phyloP scores from a whole-genome alignment of 108 stramenopile genomes.

The Mayamaea pseudoterrestris region DNA sequence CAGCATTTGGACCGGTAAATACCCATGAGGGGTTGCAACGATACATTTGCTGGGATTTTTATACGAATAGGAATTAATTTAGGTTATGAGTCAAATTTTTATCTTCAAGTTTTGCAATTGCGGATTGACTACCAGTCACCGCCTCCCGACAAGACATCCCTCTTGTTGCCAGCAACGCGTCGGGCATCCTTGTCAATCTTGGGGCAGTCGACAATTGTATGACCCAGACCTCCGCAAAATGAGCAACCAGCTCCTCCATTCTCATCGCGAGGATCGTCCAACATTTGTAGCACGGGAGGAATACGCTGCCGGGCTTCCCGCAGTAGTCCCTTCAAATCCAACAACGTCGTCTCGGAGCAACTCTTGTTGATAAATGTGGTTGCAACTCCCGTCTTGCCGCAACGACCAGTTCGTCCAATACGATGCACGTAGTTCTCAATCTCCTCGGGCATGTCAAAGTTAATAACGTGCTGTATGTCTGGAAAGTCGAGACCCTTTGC shows the following conservation, averaged over 20 bases:
- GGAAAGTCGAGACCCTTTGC: conserved; percentile 99
- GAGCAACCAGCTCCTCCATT: conserved; percentile 66
- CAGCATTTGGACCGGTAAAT: no score
- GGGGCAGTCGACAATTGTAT: conserved; percentile 96
- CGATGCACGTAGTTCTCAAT: conserved; percentile 95
- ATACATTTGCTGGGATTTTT: no score
- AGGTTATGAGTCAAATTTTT: no score
- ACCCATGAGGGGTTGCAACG: no score
- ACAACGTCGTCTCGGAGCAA: conserved; percentile 81
- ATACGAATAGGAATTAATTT: no score
- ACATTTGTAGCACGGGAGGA: conserved; percentile 92
- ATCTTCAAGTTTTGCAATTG: no score
- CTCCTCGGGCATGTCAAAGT: conserved; percentile 99
- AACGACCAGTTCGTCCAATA: conserved; percentile 99
- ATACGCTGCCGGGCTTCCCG: conserved; percentile 97
- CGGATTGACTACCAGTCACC: conserved; percentile 81
- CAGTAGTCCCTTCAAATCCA: conserved; percentile 96
- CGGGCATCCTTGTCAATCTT: conserved; percentile 97
- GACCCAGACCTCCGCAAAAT: conserved; percentile 98
- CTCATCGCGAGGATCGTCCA: conserved; percentile 90
- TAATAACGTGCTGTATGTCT: conserved; percentile 98
- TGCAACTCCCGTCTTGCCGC: conserved; percentile 98
- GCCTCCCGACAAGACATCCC: conserved; percentile 77
- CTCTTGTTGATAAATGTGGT: conserved; percentile 99
- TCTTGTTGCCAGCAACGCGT: conserved; percentile 78